Percentiles rank a stretch among this genome's conserved stretches.
Evolutionary conservation across 768 basidiomycete species (phyloP).

Genomic region (Agaricus sinodeliciosus): DNA sequence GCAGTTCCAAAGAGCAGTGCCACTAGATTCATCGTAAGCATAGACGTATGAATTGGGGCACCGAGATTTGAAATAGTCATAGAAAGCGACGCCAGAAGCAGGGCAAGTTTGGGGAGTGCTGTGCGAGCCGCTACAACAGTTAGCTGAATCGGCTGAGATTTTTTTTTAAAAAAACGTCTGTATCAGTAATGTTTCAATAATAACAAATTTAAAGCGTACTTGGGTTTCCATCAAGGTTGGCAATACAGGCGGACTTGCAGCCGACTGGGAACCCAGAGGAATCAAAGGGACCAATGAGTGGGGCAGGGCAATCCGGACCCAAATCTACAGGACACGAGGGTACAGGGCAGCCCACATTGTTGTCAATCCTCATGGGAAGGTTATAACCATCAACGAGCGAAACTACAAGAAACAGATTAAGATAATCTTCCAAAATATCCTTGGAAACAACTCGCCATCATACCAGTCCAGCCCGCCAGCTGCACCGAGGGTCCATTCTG

Average conservation of each 20-base stretch:
- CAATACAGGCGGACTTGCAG: slow-evolving; percentile 52
- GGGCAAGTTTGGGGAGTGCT: slow-evolving; percentile 45
- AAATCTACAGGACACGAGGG: slow-evolving; percentile 60
- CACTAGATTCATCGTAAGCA: slow-evolving; percentile 46
- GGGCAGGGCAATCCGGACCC: slow-evolving; percentile 46
- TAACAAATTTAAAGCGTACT: slow-evolving; percentile 15
- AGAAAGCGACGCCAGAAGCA: slow-evolving; percentile 11
- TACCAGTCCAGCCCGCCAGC: slow-evolving; percentile 34
- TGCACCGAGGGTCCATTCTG: slow-evolving; percentile 53
- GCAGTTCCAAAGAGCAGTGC: slow-evolving; percentile 50
- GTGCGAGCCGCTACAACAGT: slow-evolving; percentile 58
- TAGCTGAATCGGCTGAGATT: slow-evolving; percentile 43
- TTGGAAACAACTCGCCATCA: slow-evolving; percentile 34
- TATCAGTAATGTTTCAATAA: too few species aligned
- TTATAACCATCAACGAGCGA: slow-evolving; percentile 65
- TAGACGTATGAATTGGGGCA: slow-evolving; percentile 49
- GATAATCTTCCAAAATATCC: neutral
- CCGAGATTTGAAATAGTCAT: slow-evolving; percentile 34
- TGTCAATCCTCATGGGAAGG: slow-evolving; percentile 50
- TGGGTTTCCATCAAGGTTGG: slow-evolving; percentile 37
- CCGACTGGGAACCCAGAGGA: slow-evolving; percentile 47
- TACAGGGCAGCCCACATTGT: slow-evolving; percentile 46
- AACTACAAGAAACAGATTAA: slow-evolving; percentile 27
- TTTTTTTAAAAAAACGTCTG: neutral
- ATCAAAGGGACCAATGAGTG: slow-evolving; percentile 47